Conservation (phyloP, 164 flowering plant genomes). For the Piper betle region DNA sequence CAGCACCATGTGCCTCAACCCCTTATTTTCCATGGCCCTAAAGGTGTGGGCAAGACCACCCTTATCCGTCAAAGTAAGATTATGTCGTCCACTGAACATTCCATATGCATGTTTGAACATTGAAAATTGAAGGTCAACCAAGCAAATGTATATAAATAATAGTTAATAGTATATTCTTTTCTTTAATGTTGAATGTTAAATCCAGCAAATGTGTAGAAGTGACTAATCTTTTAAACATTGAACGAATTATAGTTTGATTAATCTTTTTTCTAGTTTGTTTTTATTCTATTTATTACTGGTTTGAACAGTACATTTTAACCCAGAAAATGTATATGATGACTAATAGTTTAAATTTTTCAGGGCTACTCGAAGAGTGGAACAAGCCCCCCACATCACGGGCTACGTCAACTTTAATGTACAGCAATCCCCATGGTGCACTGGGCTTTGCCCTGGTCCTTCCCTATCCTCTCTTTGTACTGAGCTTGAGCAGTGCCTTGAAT, state of each 20-base stretch:
- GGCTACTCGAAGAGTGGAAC: slow-evolving; percentile 69
- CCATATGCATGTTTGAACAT: not conserved
- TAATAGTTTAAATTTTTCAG: slow-evolving; percentile 18
- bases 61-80: slow-evolving; percentile 70
- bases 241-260: no score
- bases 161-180: no score
- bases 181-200: not conserved
- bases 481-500: slow-evolving; percentile 62
- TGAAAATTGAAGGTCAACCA: not conserved
- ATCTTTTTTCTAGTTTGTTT: no score
- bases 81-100: not conserved
- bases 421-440: slow-evolving; percentile 59
- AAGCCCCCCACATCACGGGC: slow-evolving; percentile 64
- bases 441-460: slow-evolving; percentile 22
- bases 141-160: no score
- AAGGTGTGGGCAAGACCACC: slow-evolving; percentile 92
- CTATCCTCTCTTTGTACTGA: slow-evolving; percentile 31
- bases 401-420: slow-evolving; percentile 79
- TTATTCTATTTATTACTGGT: not conserved
- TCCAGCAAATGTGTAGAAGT: not conserved
- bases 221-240: not conserved
- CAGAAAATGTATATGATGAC: not conserved
- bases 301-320: no score
- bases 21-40: slow-evolving; percentile 85
- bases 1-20: slow-evolving; percentile 71